phyloP scores from a whole-genome alignment of 2,329 filamentous ascomycete species.

The Cladophialophora immunda region DNA sequence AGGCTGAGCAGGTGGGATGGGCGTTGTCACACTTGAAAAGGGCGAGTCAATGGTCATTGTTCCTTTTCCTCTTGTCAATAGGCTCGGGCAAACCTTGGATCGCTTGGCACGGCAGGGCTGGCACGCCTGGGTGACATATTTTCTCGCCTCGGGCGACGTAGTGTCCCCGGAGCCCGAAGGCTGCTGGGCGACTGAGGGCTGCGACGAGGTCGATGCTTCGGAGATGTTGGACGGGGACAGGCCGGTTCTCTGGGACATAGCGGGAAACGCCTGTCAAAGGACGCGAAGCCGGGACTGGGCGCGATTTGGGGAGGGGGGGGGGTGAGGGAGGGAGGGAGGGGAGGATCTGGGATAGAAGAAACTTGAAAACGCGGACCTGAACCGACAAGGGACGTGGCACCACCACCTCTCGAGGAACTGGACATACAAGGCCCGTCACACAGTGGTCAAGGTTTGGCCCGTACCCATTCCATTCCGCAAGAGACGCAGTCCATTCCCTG shows the following conservation, averaged over 20 bases:
- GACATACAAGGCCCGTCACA: conserved; percentile 1
- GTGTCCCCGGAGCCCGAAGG: background rate
- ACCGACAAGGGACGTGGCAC: background rate
- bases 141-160: conserved; percentile 12
- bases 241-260: conserved; percentile 1
- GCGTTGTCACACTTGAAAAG: conserved; percentile 24
- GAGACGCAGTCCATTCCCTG: conserved; percentile 6
- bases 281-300: background rate
- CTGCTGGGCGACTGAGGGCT: conserved; percentile 3
- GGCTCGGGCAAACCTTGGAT: conserved; percentile 20
- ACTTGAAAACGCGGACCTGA: background rate
- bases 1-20: conserved; percentile 24
- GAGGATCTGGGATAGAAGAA: background rate
- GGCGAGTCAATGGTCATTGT: background rate
- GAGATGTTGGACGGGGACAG: conserved; percentile 6
- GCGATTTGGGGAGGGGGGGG: background rate
- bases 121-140: conserved; percentile 27
- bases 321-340: background rate
- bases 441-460: background rate
- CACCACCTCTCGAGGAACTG: background rate
- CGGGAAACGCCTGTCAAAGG: background rate
- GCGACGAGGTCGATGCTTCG: conserved; percentile 3
- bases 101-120: conserved; percentile 24
- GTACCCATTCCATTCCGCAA: conserved; percentile 8
- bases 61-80: background rate